These are phyloP conservation scores for Xylaria sp. DNA, from an alignment of 2,329 filamentous ascomycete genomes.

Conservation along the genomic window DNA sequence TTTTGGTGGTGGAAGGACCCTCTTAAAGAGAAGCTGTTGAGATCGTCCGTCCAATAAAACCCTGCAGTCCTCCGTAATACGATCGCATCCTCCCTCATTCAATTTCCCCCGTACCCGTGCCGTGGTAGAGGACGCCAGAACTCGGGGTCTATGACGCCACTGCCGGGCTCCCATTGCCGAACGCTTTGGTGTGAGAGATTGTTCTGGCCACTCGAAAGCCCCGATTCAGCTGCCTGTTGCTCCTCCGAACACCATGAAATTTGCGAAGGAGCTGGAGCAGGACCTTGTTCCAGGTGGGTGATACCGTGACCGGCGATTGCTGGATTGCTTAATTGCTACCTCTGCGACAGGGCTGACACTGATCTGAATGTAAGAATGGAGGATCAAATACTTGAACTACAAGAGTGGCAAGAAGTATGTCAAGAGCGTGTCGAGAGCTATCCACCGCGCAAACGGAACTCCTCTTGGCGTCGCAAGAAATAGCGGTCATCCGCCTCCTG, in stretches of 20 bases:
- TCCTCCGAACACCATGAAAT: conserved; percentile 58
- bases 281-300: conserved; percentile 77
- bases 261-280: conserved; percentile 78
- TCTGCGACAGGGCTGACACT: not conserved
- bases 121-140: not conserved
- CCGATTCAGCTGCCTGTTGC: not conserved
- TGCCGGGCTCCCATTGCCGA: not conserved
- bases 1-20: not conserved
- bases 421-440: conserved; percentile 76
- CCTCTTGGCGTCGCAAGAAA: conserved; percentile 43
- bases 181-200: not conserved
- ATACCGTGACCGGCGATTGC: too few species aligned
- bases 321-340: too few species aligned
- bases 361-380: conserved; percentile 67
- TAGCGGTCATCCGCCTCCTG: conserved; percentile 38
- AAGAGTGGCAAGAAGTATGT: conserved; percentile 94
- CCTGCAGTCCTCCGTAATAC: too few species aligned
- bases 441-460: conserved; percentile 62
- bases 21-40: not conserved
- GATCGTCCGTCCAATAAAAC: not conserved
- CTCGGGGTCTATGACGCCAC: not conserved
- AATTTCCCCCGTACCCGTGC: not conserved
- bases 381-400: conserved; percentile 91
- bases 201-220: not conserved
- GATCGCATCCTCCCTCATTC: not conserved